Evolutionary conservation across 768 basidiomycete species (phyloP), one percentile per base, ranked within the genome.

Genomic region (Lyophyllum atratum): DNA sequence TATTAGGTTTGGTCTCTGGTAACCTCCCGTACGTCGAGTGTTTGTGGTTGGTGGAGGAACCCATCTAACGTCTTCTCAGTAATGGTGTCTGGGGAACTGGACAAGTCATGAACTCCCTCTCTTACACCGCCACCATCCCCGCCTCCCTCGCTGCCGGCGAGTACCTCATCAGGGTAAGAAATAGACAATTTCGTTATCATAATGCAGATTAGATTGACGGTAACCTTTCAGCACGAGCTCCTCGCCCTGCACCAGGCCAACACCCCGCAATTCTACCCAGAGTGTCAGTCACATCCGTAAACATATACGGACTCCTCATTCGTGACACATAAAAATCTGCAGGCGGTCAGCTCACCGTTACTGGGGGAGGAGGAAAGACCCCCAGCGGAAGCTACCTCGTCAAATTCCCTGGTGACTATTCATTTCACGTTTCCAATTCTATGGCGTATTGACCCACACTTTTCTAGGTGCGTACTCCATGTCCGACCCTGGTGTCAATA

Each of bases 231-330:
- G 66, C 66, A 74, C 62, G 71, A 76, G 59, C 68, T 76, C 14
- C 67, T 76, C 39, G 74, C 74, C 33, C 62, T 76, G 42, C 73
- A 74, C 61, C 71, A 72, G 45, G 71, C 73, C 54, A 74, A 76
- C 59, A 72, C 71, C 9, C 73, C 74, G 22, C 73, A 74, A 58
- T 74, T 74, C 68, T 76, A 74, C 62, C 74, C 74, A 11, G 74
- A 74, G 60, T 76, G 74, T 70, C 50, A 74, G 73, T 69, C 52
- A 40, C 52, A 37, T 1, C 17, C 17, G 17, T 8, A 4, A n/a
- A 21, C 6, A 34, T 34, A 29, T 40, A 21, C 28, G 2, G 22
- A 19, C 33, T 52, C 14, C 7, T 24, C 8, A 6, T 47, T 17
- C n/a, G n/a, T 56, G 48, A 50, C 14, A 11, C 3, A 17, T 37